Percentiles rank a stretch among this genome's conserved stretches.
Conservation (phyloP, 768 basidiomycete genomes). For the Imleria badia region DNA sequence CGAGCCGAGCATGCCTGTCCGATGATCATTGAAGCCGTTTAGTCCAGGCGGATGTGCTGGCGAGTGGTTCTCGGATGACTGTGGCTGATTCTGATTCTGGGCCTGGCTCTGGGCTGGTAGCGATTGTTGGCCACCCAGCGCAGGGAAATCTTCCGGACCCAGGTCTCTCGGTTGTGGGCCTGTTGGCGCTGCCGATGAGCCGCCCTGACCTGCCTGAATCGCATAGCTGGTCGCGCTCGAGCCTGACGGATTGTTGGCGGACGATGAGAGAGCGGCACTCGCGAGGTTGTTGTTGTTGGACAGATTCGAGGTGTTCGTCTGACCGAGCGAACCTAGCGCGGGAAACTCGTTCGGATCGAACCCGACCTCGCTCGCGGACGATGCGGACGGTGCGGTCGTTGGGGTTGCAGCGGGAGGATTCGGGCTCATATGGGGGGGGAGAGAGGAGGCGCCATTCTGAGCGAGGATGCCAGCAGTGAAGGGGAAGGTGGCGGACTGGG, state of each 20-base stretch:
- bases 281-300: conserved; percentile 33
- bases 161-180: conserved; percentile 41
- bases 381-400: conserved; percentile 56
- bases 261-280: conserved; percentile 21
- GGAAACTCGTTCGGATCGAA: conserved; percentile 88
- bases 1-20: conserved; percentile 56
- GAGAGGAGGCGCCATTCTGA: conserved; percentile 53
- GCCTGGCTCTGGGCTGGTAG: conserved; percentile 28
- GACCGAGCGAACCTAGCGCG: conserved; percentile 70
- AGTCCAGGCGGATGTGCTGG: conserved; percentile 70
- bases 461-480: conserved; percentile 55
- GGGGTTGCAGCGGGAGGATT: conserved; percentile 37
- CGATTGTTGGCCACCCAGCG: conserved; percentile 54
- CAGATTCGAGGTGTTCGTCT: conserved; percentile 41
- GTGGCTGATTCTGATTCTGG: conserved; percentile 30
- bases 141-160: conserved; percentile 89
- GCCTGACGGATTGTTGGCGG: conserved; percentile 30
- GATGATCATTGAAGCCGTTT: conserved; percentile 61
- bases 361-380: conserved; percentile 71
- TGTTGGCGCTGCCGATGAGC: conserved; percentile 11
- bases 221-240: conserved; percentile 68
- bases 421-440: conserved; percentile 59
- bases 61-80: conserved; percentile 33
- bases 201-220: conserved; percentile 68
- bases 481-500: conserved; percentile 50